phyloP scores from a whole-genome alignment of 2,329 filamentous ascomycete genomes.

The Pyrenophora teres region DNA sequence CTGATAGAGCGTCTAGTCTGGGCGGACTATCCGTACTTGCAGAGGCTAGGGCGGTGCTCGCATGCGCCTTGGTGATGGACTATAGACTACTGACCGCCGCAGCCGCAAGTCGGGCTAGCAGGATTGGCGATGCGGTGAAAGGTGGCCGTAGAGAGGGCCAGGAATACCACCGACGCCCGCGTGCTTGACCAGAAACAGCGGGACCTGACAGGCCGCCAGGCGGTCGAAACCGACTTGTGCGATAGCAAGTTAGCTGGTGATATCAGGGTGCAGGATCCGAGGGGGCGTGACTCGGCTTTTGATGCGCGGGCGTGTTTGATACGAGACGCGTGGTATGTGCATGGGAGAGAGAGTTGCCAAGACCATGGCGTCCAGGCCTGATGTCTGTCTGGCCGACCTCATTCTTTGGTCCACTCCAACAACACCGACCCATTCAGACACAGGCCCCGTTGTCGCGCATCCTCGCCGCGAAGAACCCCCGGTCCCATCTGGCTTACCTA shows the following conservation, averaged over 20 bases:
- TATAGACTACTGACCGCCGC: slow-evolving; percentile 10
- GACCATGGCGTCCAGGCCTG: slow-evolving; percentile 10
- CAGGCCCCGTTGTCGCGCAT: slow-evolving; percentile 10
- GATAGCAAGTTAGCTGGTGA: too few relatives aligned
- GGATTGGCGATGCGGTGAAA: not conserved
- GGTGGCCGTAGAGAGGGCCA: too few relatives aligned
- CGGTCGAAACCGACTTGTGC: too few relatives aligned
- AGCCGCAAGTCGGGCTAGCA: slow-evolving; percentile 5
- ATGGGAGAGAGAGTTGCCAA: slow-evolving; percentile 4
- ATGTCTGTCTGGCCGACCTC: slow-evolving; percentile 15
- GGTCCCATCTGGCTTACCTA: not conserved
- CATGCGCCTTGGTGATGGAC: slow-evolving; percentile 3
- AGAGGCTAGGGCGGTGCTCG: not conserved
- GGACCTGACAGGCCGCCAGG: not conserved
- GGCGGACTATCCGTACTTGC: not conserved
- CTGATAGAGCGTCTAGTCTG: slow-evolving; percentile 18
- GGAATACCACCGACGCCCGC: too few relatives aligned
- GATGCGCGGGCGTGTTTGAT: not conserved
- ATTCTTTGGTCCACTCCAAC: slow-evolving; percentile 14
- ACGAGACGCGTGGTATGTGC: slow-evolving; percentile 3
- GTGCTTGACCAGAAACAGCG: too few relatives aligned
- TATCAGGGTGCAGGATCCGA: not conserved
- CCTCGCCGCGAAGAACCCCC: slow-evolving; percentile 4
- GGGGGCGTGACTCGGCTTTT: slow-evolving; percentile 3
- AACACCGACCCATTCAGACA: slow-evolving; percentile 7